phyloP scores from a whole-genome alignment of 495 filamentous ascomycete species.

The Hypoxylon lienhwacheense region DNA sequence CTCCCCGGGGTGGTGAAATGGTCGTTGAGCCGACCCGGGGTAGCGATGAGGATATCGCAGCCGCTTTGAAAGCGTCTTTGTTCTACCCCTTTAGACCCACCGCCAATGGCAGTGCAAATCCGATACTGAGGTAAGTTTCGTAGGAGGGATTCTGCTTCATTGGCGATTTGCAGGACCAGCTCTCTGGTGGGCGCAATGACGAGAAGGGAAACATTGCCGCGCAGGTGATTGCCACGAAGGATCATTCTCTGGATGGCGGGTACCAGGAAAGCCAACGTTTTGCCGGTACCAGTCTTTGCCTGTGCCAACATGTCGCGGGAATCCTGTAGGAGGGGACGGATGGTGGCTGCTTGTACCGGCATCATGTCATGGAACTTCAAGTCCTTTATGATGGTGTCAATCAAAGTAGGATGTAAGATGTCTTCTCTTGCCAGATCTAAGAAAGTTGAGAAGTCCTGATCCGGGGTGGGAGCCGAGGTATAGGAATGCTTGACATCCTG shows the following conservation, averaged over 20 bases:
- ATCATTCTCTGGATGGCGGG: slow-evolving; percentile 67
- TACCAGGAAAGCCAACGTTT: slow-evolving; percentile 67
- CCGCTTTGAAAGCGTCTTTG: slow-evolving; percentile 39
- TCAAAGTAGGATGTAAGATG: slow-evolving; percentile 41
- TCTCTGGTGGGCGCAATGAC: slow-evolving; percentile 69
- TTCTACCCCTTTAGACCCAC: slow-evolving; percentile 44
- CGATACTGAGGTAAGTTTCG: slow-evolving; percentile 38
- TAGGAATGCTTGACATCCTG: slow-evolving; percentile 7
- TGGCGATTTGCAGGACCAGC: slow-evolving; percentile 67
- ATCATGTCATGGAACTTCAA: slow-evolving; percentile 51
- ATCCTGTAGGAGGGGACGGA: slow-evolving; percentile 41
- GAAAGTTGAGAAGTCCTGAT: too few species aligned
- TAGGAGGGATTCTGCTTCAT: slow-evolving; percentile 48
- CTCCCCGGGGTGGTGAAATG: slow-evolving; percentile 39
- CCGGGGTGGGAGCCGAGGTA: too few species aligned
- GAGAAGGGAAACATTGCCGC: slow-evolving; percentile 57
- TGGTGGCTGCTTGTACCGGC: slow-evolving; percentile 48
- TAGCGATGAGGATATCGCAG: slow-evolving; percentile 61
- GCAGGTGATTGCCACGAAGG: slow-evolving; percentile 23
- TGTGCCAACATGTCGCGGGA: slow-evolving; percentile 53
- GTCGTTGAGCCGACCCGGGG: slow-evolving; percentile 65
- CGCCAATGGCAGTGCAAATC: slow-evolving; percentile 44
- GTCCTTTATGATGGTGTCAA: slow-evolving; percentile 45
- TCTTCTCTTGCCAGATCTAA: slow-evolving; percentile 40
- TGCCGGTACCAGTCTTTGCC: slow-evolving; percentile 71